phyloP scores from a whole-genome alignment of 305 asterid genomes.

The Fraxinus baroniana region DNA sequence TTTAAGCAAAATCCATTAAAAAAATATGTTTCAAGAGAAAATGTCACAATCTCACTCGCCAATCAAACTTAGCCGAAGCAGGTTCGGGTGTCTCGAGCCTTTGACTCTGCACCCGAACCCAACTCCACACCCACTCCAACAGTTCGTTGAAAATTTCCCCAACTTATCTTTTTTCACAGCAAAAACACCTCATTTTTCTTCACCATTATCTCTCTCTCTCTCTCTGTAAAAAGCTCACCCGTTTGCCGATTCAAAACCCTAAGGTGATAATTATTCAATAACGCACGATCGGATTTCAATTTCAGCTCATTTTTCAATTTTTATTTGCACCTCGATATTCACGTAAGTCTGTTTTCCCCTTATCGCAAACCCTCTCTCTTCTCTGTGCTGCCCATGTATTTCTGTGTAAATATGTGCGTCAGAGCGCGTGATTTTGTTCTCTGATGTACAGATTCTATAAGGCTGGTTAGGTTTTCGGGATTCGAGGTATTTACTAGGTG shows the following conservation, averaged over 20 bases:
- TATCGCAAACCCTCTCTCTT: conserved; percentile 31
- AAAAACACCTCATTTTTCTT: conserved; percentile 5
- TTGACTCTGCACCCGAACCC: conserved; percentile 32
- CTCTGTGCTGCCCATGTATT: neutral
- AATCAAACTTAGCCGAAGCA: conserved; percentile 6
- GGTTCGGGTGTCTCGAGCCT: conserved; percentile 26
- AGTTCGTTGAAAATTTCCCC: conserved; percentile 48
- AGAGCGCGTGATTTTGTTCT: neutral
- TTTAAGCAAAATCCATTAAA: no score
- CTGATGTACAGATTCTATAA: neutral
- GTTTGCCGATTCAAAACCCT: conserved; percentile 48
- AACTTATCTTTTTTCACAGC: conserved; percentile 37
- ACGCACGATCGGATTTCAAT: conserved; percentile 27
- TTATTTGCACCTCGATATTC: conserved; percentile 9
- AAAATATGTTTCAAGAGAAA: neutral
- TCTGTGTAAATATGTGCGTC: neutral
- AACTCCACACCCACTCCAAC: conserved; percentile 23
- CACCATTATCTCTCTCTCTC: conserved; percentile 11
- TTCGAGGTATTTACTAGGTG: neutral
- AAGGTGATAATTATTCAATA: conserved; percentile 17
- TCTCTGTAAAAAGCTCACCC: conserved; percentile 15
- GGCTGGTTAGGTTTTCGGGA: conserved; percentile 15
- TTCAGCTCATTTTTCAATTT: conserved; percentile 23
- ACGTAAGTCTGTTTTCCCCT: conserved; percentile 27
- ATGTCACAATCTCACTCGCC: neutral